These are phyloP conservation scores for Xanthoparmelia taractica DNA, from an alignment of 495 filamentous ascomycete species.

Conservation along the genomic window DNA sequence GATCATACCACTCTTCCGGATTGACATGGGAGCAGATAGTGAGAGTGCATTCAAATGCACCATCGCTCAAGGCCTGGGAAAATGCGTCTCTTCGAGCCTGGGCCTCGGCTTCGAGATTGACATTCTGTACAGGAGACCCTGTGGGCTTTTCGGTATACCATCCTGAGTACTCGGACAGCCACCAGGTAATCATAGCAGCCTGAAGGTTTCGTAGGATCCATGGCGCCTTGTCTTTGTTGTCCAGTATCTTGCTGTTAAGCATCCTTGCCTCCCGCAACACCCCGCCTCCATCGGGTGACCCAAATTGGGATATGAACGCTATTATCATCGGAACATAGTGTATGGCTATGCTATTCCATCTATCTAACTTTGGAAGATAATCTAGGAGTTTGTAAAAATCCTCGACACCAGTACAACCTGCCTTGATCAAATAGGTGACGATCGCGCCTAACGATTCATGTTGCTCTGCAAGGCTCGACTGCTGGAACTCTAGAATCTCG, in stretches of 20 bases:
- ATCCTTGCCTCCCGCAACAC: slow-evolving; percentile 56
- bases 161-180: slow-evolving; percentile 87
- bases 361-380: slow-evolving; percentile 57
- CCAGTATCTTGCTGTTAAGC: slow-evolving; percentile 58
- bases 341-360: slow-evolving; percentile 60
- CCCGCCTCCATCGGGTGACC: slow-evolving; percentile 57
- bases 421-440: slow-evolving; percentile 67
- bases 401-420: slow-evolving; percentile 53
- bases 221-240: slow-evolving; percentile 51
- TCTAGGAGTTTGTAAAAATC: slow-evolving; percentile 66
- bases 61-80: slow-evolving; percentile 71
- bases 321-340: slow-evolving; percentile 75
- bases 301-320: slow-evolving; percentile 64
- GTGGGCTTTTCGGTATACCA: slow-evolving; percentile 68
- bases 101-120: slow-evolving; percentile 58
- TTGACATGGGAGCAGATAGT: slow-evolving; percentile 72
- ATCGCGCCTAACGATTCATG: slow-evolving; percentile 81
- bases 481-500: slow-evolving; percentile 67
- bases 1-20: slow-evolving; percentile 70
- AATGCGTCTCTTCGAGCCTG: slow-evolving; percentile 63
- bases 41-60: slow-evolving; percentile 85
- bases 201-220: slow-evolving; percentile 69
- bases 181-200: slow-evolving; percentile 66
- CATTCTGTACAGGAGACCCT: slow-evolving; percentile 44
- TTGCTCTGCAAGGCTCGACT: slow-evolving; percentile 65